Percentiles rank a stretch among this genome's conserved stretches.
These are phyloP conservation scores for Candida fluviatilis DNA, from an alignment of 805 yeast species.

Conservation along the genomic window DNA sequence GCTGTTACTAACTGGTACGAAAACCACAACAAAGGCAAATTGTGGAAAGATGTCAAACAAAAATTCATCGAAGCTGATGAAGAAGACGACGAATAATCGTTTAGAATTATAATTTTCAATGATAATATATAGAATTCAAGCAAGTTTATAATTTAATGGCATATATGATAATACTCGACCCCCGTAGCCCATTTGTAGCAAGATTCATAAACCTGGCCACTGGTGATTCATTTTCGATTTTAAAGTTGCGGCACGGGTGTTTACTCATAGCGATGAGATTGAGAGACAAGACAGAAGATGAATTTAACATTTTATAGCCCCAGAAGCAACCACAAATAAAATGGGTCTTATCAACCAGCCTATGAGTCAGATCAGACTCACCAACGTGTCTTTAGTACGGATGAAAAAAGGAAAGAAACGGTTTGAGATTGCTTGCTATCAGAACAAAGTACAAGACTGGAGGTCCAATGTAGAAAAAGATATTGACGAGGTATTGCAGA, in stretches of 20 bases:
- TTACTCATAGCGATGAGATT: no score
- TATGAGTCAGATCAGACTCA: constrained; percentile 78
- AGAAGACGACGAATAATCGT: constrained; percentile 49
- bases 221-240: no score
- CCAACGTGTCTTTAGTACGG: constrained; percentile 90
- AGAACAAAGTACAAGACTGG: constrained; percentile 95
- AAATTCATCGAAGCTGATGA: constrained; percentile 53
- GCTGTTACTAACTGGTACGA: constrained; percentile 70
- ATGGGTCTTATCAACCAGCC: constrained; percentile 76
- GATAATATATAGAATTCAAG: not conserved
- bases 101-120: not conserved
- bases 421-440: constrained; percentile 95
- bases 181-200: no score
- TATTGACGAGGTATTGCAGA: constrained; percentile 91
- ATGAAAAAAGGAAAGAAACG: constrained; percentile 88
- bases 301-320: not conserved
- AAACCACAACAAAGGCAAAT: constrained; percentile 76
- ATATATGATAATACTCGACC: not conserved
- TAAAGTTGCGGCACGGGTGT: no score
- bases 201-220: no score
- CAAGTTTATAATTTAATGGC: not conserved
- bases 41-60: constrained; percentile 77
- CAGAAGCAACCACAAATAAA: not conserved
- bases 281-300: no score
- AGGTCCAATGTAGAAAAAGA: constrained; percentile 85